A percentile compares a stretch with the other conserved stretches of the same genome.
Conservation (phyloP, 75 land plant genomes). For the Selaginella tamariscina region DNA sequence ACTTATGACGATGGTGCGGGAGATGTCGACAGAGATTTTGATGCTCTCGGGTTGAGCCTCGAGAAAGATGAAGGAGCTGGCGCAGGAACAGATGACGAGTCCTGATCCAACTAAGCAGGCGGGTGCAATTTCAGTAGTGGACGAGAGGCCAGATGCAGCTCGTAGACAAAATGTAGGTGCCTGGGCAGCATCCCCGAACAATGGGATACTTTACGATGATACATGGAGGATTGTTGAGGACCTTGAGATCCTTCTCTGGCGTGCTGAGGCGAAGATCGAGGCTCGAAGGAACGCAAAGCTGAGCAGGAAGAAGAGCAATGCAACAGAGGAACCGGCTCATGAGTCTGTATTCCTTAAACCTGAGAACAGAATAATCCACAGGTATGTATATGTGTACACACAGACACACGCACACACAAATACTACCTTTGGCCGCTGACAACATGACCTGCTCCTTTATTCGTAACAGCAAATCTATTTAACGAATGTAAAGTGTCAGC, state of each 20-base stretch:
- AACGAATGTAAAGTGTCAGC: neutral
- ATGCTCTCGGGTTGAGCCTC: slow-evolving; percentile 64
- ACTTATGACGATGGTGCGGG: slow-evolving; percentile 99
- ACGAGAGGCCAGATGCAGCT: slow-evolving; percentile 1
- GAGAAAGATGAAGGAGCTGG: slow-evolving; percentile 13
- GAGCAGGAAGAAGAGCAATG: slow-evolving; percentile 34
- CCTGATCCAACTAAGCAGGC: neutral
- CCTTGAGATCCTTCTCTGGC: slow-evolving; percentile 63
- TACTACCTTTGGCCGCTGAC: slow-evolving; percentile 35
- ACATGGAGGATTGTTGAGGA: slow-evolving; percentile 86
- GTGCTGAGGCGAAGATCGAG: slow-evolving; percentile 48
- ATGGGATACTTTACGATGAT: slow-evolving; percentile 74
- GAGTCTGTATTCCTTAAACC: slow-evolving; percentile 65
- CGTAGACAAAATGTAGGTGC: slow-evolving; percentile 28
- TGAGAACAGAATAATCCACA: slow-evolving; percentile 4
- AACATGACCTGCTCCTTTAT: slow-evolving; percentile 42
- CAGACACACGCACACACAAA: neutral
- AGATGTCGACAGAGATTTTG: slow-evolving; percentile 95
- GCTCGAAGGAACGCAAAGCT: slow-evolving; percentile 37
- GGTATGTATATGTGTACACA: neutral
- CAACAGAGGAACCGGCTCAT: too few species aligned
- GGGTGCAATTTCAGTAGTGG: slow-evolving; percentile 11
- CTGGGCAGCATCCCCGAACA: slow-evolving; percentile 40
- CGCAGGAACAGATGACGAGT: slow-evolving; percentile 27
- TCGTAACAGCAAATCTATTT: slow-evolving; percentile 40